Evolutionary conservation across 225 moss, liverwort and hornwort genomes (phyloP).

Genomic region (Antitrichia curtipendula): DNA sequence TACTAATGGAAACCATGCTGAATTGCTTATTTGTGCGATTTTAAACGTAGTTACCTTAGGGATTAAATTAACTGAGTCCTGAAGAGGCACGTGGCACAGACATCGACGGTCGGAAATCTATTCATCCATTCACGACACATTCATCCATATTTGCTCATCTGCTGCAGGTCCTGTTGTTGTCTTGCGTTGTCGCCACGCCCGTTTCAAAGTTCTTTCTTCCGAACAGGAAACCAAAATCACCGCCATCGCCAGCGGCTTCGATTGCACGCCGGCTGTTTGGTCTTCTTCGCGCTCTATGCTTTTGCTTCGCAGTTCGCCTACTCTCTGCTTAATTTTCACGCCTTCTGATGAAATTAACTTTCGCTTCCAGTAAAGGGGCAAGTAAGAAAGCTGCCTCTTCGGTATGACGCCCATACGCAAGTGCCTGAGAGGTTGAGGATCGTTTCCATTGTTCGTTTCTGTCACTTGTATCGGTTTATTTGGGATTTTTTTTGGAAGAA

Average conservation of each 20-base stretch:
- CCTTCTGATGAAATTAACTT: neutral
- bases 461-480: neutral
- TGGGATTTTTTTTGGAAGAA: neutral
- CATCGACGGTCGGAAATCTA: neutral
- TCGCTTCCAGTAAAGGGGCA: neutral
- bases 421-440: neutral
- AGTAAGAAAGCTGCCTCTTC: neutral
- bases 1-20: no score
- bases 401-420: neutral
- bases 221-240: neutral
- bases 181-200: constrained; percentile 4
- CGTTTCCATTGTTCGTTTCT: neutral
- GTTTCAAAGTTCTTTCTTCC: neutral
- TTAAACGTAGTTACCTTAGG: no score
- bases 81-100: neutral
- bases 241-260: neutral
- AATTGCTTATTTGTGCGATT: no score
- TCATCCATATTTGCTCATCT: neutral
- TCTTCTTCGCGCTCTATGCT: neutral
- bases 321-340: neutral
- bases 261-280: neutral
- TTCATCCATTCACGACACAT: neutral
- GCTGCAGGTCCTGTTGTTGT: neutral
- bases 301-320: no score
- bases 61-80: neutral